Evolutionary conservation across 148 eudicot species (phyloP), one percentile per base, ranked within the genome.

Genomic region (Rhododendron kiyosumense): DNA sequence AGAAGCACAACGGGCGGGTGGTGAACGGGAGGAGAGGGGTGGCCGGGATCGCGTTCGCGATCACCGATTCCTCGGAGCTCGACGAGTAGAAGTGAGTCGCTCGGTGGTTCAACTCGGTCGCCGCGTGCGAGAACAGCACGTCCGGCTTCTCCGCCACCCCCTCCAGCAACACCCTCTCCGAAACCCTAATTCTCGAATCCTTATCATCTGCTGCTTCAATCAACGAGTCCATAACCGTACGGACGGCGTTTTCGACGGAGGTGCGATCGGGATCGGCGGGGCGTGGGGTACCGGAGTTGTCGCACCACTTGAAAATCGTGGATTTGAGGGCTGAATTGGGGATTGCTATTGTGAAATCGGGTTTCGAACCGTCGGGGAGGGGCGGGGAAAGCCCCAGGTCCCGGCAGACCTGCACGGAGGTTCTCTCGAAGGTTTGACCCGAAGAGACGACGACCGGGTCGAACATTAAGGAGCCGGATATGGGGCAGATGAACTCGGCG

Each of bases 31-130:
- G 87, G 75, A 94, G 86, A 34, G 96, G 89, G 24, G 94, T 92
- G 6, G 81, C 59, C 28, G 93, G 91, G 52, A 81, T 14, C 1
- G 15, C 85, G 34, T 89, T 88, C 4, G 90, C 93, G 20, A 92
- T 87, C 30, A 94, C 99, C 6, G 99, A 97, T 84, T 97, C 99
- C 30, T 94, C 99, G 0, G 98, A 94, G 82, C 98, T 93, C 63
- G 96, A 92, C 6, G 92, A 91, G 81, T 91, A 91, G 38, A 88
- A 92, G 11, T 82, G 91, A 81, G 82, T 85, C 48, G 88, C 90
- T 24, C 92, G 85, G 52, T 87, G 92, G 81, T 90, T 93, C 89
- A 95, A 84, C 86, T 96, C 97, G 26, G 97, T 90, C 0, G 91
- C 92, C 6, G 95, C 96, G 89, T 89, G 94, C 0, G 95, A 92